These are phyloP conservation scores for Ephemerocybe angulata DNA, from an alignment of 768 basidiomycete species.

Conservation along the genomic window DNA sequence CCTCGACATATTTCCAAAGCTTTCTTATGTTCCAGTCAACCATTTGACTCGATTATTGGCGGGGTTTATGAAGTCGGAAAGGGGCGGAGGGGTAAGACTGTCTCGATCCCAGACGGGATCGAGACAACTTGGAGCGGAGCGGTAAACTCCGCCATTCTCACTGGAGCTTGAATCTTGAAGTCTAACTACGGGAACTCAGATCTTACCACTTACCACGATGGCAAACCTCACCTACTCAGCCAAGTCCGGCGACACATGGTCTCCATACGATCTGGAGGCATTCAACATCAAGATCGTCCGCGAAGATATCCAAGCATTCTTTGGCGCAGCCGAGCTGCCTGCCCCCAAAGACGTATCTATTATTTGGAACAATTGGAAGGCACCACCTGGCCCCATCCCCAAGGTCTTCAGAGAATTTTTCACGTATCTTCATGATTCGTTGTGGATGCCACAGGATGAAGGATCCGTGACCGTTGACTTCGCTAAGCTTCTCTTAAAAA, in stretches of 20 bases:
- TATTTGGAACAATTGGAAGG: not conserved
- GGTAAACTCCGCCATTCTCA: too few relatives aligned
- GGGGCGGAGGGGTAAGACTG: too few relatives aligned
- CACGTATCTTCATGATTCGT: constrained; percentile 72
- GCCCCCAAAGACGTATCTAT: not conserved
- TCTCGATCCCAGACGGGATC: too few relatives aligned
- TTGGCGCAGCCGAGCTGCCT: not conserved
- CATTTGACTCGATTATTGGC: too few relatives aligned
- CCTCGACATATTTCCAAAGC: too few relatives aligned
- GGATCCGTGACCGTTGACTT: constrained; percentile 32
- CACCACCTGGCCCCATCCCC: not conserved
- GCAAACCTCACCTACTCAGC: not conserved
- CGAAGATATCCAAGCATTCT: not conserved
- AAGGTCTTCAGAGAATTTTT: constrained; percentile 34
- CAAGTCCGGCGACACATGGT: not conserved
- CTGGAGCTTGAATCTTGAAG: too few relatives aligned
- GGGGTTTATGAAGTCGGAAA: too few relatives aligned
- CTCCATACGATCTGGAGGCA: not conserved
- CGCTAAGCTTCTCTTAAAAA: not conserved
- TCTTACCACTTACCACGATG: too few relatives aligned
- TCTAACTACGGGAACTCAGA: too few relatives aligned
- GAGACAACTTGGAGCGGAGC: too few relatives aligned
- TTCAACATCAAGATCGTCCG: not conserved
- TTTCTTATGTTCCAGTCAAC: too few relatives aligned
- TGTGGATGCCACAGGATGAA: constrained; percentile 68